Percentiles rank a stretch among this genome's conserved stretches.
Conservation (phyloP, 768 basidiomycete genomes). For the Amanita rubescens region DNA sequence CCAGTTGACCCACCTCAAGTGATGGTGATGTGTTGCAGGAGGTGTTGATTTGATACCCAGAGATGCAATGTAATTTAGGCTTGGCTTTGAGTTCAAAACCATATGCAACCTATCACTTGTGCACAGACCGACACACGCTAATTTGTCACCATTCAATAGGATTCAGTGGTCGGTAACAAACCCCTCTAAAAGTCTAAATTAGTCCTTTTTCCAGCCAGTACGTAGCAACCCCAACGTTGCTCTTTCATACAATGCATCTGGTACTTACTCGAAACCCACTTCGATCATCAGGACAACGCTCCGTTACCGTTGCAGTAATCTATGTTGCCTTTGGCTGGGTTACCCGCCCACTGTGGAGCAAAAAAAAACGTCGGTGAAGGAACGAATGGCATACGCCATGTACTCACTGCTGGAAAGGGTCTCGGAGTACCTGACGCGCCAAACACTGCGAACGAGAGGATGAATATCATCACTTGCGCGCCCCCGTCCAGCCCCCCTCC, state of each 20-base stretch:
- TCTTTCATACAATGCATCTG: not conserved
- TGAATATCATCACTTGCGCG: constrained; percentile 57
- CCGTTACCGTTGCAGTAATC: constrained; percentile 58
- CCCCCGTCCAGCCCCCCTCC: constrained; percentile 63
- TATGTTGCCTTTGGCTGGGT: constrained; percentile 43
- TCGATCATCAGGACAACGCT: constrained; percentile 29
- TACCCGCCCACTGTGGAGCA: constrained; percentile 44
- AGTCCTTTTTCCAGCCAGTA: too few species aligned
- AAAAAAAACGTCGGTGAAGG: constrained; percentile 3
- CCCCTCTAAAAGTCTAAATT: too few species aligned
- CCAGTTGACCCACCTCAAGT: too few species aligned
- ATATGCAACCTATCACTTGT: too few species aligned
- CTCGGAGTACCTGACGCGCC: constrained; percentile 44
- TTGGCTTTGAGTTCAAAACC: too few species aligned
- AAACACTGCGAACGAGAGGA: constrained; percentile 58
- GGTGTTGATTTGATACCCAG: too few species aligned
- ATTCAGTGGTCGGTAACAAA: too few species aligned
- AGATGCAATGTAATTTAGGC: too few species aligned
- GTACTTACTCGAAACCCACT: not conserved
- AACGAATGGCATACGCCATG: constrained; percentile 18
- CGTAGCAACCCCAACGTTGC: too few species aligned
- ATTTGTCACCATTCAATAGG: too few species aligned
- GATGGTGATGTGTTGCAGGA: too few species aligned
- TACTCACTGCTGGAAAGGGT: constrained; percentile 35
- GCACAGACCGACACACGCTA: too few species aligned